Conservation (phyloP, 2,329 filamentous ascomycete genomes). For the Rhynchosporium secalis region DNA sequence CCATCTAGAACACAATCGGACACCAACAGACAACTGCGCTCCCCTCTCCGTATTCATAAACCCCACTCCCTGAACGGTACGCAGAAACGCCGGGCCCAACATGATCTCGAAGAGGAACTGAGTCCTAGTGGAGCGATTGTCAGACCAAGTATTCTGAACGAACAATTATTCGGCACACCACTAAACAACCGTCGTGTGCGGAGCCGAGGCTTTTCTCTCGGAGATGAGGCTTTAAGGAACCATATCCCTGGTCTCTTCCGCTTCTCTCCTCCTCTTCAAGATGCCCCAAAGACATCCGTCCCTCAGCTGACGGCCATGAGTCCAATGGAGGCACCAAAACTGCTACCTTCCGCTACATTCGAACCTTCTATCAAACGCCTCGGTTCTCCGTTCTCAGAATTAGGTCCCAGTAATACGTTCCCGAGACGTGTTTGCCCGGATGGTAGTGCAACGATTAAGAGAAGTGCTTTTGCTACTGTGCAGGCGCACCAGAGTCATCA, state of each 20-base stretch:
- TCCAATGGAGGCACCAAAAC: conserved; percentile 11
- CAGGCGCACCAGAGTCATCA: conserved; percentile 43
- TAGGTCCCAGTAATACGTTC: conserved; percentile 57
- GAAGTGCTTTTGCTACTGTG: conserved; percentile 57
- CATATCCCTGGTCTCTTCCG: conserved; percentile 31
- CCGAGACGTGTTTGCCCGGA: conserved; percentile 55
- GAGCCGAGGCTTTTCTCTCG: conserved; percentile 39
- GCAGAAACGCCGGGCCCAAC: conserved; percentile 38
- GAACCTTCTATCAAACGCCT: conserved; percentile 44
- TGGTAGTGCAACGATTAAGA: conserved; percentile 36
- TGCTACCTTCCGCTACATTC: conserved; percentile 24
- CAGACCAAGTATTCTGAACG: conserved; percentile 37
- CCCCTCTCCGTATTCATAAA: too few relatives aligned
- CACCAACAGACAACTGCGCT: too few relatives aligned
- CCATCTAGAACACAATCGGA: too few relatives aligned
- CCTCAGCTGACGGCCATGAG: neutral
- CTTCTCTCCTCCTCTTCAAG: conserved; percentile 12
- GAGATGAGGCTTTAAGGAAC: conserved; percentile 35
- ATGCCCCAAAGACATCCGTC: neutral
- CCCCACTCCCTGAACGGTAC: conserved; percentile 31
- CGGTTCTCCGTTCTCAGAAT: conserved; percentile 58
- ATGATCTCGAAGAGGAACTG: conserved; percentile 35
- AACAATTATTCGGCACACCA: conserved; percentile 37
- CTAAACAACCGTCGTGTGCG: conserved; percentile 36
- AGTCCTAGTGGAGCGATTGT: conserved; percentile 32